Evolutionary conservation across 768 basidiomycete species (phyloP).

Genomic region (Pilatotrama ljubarskyi): DNA sequence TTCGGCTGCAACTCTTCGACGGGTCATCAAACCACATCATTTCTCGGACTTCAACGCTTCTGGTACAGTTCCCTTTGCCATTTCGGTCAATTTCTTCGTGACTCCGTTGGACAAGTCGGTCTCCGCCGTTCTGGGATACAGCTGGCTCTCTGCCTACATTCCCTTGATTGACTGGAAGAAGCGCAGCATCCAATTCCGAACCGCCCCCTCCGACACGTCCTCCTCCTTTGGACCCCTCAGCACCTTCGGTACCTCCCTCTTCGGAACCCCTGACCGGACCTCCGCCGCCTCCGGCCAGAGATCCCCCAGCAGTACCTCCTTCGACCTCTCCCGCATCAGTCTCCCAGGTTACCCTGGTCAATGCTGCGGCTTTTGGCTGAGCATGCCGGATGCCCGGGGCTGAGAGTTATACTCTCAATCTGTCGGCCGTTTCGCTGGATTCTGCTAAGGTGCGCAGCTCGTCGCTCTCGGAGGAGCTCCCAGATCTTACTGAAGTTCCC

Average conservation of each 20-base stretch:
- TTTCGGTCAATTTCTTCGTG: background rate
- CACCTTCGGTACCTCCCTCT: background rate
- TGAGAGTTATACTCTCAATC: no score
- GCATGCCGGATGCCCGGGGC: no score
- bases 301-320: no score
- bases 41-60: background rate
- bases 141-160: slow-evolving; percentile 5
- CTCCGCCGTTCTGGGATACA: slow-evolving; percentile 3
- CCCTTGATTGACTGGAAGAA: slow-evolving; percentile 6
- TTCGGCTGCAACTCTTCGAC: background rate
- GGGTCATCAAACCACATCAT: slow-evolving; percentile 1
- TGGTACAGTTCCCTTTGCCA: background rate
- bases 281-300: background rate
- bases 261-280: background rate
- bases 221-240: background rate
- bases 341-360: no score
- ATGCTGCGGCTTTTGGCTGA: background rate
- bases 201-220: background rate
- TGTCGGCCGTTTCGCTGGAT: background rate
- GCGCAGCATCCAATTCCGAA: slow-evolving; percentile 3
- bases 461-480: background rate
- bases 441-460: background rate
- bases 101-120: background rate
- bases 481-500: slow-evolving; percentile 5
- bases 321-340: no score